Evolutionary conservation across 352 stramenopile genomes (phyloP).

Genomic region (Phytophthora pinifolia): DNA sequence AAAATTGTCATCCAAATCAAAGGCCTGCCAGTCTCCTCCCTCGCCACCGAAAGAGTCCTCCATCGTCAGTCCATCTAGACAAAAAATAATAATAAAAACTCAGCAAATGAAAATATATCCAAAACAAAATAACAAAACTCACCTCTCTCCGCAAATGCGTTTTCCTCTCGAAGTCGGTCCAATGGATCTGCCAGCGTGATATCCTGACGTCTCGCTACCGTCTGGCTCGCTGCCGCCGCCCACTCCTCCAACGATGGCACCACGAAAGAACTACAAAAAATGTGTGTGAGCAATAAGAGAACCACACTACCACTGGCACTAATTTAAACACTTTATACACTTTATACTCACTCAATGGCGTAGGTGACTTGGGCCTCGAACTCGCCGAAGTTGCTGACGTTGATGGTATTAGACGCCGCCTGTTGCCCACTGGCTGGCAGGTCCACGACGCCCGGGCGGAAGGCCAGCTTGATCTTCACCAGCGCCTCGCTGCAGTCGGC

Average conservation of each 20-base stretch:
- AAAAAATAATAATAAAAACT: constrained; percentile 11
- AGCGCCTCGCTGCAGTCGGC: constrained; percentile 98
- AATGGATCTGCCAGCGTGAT: constrained; percentile 83
- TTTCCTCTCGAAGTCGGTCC: constrained; percentile 47
- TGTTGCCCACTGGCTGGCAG: constrained; percentile 66
- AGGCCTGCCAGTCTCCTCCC: constrained; percentile 76
- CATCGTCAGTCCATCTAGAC: constrained; percentile 59
- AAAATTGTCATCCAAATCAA: constrained; percentile 74
- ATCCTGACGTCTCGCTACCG: constrained; percentile 73
- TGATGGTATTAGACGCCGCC: constrained; percentile 74
- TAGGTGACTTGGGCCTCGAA: constrained; percentile 87
- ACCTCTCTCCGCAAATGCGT: constrained; percentile 58
- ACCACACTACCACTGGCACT: neutral
- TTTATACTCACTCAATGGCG: constrained; percentile 69
- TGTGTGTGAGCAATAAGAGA: constrained; percentile 3
- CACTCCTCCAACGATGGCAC: constrained; percentile 79
- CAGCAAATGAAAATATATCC: neutral
- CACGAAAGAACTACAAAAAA: constrained; percentile 46
- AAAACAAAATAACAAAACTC: neutral
- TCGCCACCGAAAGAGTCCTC: constrained; percentile 73
- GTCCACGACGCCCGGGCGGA: constrained; percentile 82
- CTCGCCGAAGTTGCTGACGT: constrained; percentile 84
- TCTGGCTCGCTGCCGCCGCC: constrained; percentile 78
- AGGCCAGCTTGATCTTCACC: constrained; percentile 99
- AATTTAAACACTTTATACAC: neutral